These are phyloP conservation scores for Aspergillus sp. DNA, from an alignment of 2,329 filamentous ascomycete genomes.

Conservation along the genomic window DNA sequence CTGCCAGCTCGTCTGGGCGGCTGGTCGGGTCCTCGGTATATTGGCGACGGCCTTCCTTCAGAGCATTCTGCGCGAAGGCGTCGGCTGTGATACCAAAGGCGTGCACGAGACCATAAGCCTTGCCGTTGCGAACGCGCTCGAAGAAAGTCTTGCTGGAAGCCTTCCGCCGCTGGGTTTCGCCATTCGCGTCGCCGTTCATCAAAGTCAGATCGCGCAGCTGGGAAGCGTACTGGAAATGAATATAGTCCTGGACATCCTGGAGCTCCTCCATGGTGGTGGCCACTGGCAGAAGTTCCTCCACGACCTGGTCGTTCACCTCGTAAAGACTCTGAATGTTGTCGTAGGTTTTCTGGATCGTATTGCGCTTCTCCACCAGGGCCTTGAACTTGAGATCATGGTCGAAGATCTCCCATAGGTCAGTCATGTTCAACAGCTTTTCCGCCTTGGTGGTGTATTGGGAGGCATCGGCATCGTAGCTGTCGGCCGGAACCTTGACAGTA, in stretches of 20 bases:
- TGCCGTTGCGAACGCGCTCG: conserved; percentile 79
- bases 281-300: conserved; percentile 77
- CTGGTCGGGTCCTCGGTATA: conserved; percentile 81
- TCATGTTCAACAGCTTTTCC: conserved; percentile 86
- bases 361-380: conserved; percentile 87
- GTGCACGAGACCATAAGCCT: conserved; percentile 76
- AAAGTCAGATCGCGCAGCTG: conserved; percentile 78
- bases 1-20: conserved; percentile 82
- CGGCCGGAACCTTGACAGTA: conserved; percentile 67
- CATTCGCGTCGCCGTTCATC: conserved; percentile 57
- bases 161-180: conserved; percentile 72
- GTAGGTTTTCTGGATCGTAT: conserved; percentile 75
- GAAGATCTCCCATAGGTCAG: conserved; percentile 91
- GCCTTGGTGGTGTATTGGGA: conserved; percentile 72
- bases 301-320: conserved; percentile 67
- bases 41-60: conserved; percentile 73
- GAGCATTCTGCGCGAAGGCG: conserved; percentile 80
- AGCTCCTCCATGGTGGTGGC: conserved; percentile 90
- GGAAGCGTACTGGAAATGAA: conserved; percentile 87
- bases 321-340: conserved; percentile 69
- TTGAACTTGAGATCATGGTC: conserved; percentile 95
- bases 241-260: conserved; percentile 92
- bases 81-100: conserved; percentile 90
- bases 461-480: conserved; percentile 65
- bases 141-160: conserved; percentile 78